Evolutionary conservation across 805 yeast species (phyloP).

Genomic region (Zygotorulaspora sp.): DNA sequence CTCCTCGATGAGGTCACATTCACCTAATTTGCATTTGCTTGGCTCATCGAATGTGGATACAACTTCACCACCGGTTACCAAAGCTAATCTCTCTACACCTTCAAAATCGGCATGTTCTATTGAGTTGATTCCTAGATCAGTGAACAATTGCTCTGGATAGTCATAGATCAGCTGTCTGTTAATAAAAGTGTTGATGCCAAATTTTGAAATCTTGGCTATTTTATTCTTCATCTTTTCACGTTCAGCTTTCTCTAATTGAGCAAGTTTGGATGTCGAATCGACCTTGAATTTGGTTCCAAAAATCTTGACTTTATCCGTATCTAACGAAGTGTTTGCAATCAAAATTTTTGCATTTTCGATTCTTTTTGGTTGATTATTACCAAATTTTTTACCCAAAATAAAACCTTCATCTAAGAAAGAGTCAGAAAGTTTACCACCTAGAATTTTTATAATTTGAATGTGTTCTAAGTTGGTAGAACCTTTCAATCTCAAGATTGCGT

Average conservation of each 20-base stretch:
- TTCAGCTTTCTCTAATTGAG: conserved; percentile 92
- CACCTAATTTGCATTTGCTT: conserved; percentile 77
- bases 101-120: conserved; percentile 98
- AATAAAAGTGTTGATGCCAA: conserved; percentile 83
- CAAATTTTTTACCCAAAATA: conserved; percentile 84
- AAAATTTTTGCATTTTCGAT: conserved; percentile 79
- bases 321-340: conserved; percentile 93
- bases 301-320: conserved; percentile 94
- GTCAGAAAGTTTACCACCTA: conserved; percentile 88
- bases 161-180: conserved; percentile 96
- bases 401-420: conserved; percentile 96
- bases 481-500: conserved; percentile 82
- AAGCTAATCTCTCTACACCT: conserved; percentile 93
- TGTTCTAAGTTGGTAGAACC: conserved; percentile 87
- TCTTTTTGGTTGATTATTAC: conserved; percentile 88
- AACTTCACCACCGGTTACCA: conserved; percentile 97
- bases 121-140: conserved; percentile 82
- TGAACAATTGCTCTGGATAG: conserved; percentile 93
- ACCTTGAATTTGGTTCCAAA: conserved; percentile 98
- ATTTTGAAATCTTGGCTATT: conserved; percentile 82
- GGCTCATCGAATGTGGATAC: conserved; percentile 95
- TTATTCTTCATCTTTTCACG: conserved; percentile 86
- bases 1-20: conserved; percentile 88
- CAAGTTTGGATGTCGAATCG: conserved; percentile 89
- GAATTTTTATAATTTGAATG: conserved; percentile 87